A percentile compares a stretch with the other conserved stretches of the same genome.
These are phyloP conservation scores for Roridomyces roridus DNA, from an alignment of 768 basidiomycete genomes.

Conservation along the genomic window DNA sequence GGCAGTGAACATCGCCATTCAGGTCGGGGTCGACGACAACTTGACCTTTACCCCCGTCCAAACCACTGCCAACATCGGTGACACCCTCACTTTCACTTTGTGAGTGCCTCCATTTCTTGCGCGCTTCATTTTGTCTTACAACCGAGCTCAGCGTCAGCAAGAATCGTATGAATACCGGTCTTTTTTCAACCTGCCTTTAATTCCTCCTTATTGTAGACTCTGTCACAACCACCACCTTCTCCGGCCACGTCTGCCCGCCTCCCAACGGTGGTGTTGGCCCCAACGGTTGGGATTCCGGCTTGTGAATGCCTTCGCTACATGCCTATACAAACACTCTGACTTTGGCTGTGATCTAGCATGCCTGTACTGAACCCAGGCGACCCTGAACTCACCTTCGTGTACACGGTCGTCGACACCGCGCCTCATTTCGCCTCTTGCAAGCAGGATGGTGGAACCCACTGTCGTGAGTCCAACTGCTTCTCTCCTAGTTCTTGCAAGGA, in stretches of 20 bases:
- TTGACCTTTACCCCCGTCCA: constrained; percentile 23
- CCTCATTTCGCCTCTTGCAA: constrained; percentile 28
- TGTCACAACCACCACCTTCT: constrained; percentile 22
- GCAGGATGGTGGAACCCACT: background rate
- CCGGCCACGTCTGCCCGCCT: constrained; percentile 26
- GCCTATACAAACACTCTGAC: too few species aligned
- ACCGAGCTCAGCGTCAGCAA: constrained; percentile 12
- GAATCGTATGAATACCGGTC: constrained; percentile 13
- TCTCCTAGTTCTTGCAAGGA: too few species aligned
- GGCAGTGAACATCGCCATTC: constrained; percentile 16
- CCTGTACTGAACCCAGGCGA: background rate
- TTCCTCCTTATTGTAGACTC: constrained; percentile 17
- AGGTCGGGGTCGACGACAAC: constrained; percentile 20
- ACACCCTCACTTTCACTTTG: constrained; percentile 28
- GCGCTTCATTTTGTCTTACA: too few species aligned
- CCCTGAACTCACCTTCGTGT: constrained; percentile 7
- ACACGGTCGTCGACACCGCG: too few species aligned
- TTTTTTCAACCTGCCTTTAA: background rate
- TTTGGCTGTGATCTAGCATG: too few species aligned
- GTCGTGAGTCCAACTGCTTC: too few species aligned
- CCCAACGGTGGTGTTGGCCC: constrained; percentile 24
- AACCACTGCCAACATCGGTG: constrained; percentile 21
- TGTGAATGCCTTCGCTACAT: constrained; percentile 13
- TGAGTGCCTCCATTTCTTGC: background rate
- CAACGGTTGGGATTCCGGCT: constrained; percentile 27